phyloP scores from a whole-genome alignment of 2,329 filamentous ascomycete species.

The Fusarium domesticum region DNA sequence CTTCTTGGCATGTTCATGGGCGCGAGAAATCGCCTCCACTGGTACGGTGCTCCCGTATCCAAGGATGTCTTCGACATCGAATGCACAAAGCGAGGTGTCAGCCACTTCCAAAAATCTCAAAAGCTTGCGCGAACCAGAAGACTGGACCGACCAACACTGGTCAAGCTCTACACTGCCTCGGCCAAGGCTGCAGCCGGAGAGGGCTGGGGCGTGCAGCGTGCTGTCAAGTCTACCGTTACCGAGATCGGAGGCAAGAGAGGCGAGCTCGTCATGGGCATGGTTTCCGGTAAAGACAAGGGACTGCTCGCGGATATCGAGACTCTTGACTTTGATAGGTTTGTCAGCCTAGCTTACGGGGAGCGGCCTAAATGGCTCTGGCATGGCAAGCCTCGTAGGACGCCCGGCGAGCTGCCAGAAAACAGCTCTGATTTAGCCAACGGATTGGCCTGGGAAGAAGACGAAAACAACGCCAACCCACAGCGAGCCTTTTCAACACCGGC shows the following conservation, averaged over 20 bases:
- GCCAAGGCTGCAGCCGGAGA: slow-evolving; percentile 87
- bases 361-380: slow-evolving; percentile 92
- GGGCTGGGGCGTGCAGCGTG: slow-evolving; percentile 86
- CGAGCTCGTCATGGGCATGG: slow-evolving; percentile 94
- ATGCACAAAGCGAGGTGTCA: slow-evolving; percentile 77
- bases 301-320: slow-evolving; percentile 93
- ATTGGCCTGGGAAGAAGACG: slow-evolving; percentile 56
- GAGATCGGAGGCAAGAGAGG: slow-evolving; percentile 92
- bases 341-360: slow-evolving; percentile 74
- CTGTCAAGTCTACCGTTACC: slow-evolving; percentile 91
- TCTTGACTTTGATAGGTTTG: slow-evolving; percentile 79
- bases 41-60: slow-evolving; percentile 75
- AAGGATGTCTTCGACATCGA: slow-evolving; percentile 92
- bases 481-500: slow-evolving; percentile 49
- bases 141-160: slow-evolving; percentile 78
- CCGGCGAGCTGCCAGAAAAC: slow-evolving; percentile 45
- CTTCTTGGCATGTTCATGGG: slow-evolving; percentile 86
- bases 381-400: slow-evolving; percentile 74
- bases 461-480: slow-evolving; percentile 39
- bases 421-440: slow-evolving; percentile 46
- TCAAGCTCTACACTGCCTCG: slow-evolving; percentile 76
- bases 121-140: slow-evolving; percentile 75
- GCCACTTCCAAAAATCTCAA: slow-evolving; percentile 84
- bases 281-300: slow-evolving; percentile 79
- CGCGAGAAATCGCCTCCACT: slow-evolving; percentile 82